Evolutionary conservation across 2,329 filamentous ascomycete species (phyloP).

Genomic region (Chaetomium strumarium): DNA sequence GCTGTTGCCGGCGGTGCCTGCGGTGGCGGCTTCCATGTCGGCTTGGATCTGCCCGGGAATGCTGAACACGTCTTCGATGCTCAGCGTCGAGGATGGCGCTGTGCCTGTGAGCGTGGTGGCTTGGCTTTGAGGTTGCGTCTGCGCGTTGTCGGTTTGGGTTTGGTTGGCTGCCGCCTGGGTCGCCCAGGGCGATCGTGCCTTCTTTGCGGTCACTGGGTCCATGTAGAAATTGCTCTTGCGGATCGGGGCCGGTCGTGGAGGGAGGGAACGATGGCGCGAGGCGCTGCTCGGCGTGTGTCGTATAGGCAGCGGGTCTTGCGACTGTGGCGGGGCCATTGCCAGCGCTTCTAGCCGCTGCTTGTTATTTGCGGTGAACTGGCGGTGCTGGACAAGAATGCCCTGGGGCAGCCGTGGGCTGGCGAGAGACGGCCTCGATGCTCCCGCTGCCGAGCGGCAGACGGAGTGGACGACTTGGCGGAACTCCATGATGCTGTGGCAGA

Average conservation of each 20-base stretch:
- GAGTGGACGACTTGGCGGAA: slow-evolving; percentile 22
- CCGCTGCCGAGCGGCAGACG: slow-evolving; percentile 17
- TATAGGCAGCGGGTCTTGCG: background rate
- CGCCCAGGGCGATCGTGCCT: background rate
- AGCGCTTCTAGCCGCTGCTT: slow-evolving; percentile 7
- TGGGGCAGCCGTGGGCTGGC: slow-evolving; percentile 8
- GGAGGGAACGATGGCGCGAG: background rate
- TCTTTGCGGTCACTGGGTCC: background rate
- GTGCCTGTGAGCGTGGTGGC: background rate
- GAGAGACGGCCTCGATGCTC: slow-evolving; percentile 13
- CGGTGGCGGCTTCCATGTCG: slow-evolving; percentile 6
- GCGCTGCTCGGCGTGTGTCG: background rate
- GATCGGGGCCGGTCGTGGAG: slow-evolving; percentile 8
- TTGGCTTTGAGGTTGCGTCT: too few species aligned
- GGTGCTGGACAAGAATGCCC: slow-evolving; percentile 6
- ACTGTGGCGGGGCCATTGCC: background rate
- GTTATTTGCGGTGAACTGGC: slow-evolving; percentile 10
- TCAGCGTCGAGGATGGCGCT: too few species aligned
- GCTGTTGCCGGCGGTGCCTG: background rate
- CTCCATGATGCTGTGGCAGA: slow-evolving; percentile 21
- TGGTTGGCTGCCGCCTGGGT: background rate
- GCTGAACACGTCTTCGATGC: background rate
- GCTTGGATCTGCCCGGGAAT: background rate
- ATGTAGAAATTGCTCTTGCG: slow-evolving; percentile 1
- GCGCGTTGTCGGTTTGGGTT: too few species aligned